A percentile compares a stretch with the other conserved stretches of the same genome.
These are phyloP conservation scores for Raphanus raphanistrum DNA, from an alignment of 345 rosid genomes.

Conservation along the genomic window DNA sequence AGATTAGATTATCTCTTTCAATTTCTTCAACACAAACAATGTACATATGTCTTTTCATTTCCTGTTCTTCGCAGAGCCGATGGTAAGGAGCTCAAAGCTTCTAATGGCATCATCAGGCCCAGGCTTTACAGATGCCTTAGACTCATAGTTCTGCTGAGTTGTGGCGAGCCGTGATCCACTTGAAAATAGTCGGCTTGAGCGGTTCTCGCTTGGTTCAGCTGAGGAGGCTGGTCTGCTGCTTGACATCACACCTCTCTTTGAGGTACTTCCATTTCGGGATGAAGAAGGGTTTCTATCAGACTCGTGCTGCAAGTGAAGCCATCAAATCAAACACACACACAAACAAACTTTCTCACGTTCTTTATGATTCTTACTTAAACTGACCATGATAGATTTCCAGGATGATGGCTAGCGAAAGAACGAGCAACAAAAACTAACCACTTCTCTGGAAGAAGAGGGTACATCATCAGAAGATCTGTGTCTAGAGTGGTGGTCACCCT, in stretches of 20 bases:
- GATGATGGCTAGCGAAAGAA: not conserved
- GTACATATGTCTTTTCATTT: constrained; percentile 37
- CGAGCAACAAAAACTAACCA: constrained; percentile 41
- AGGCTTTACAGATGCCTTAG: constrained; percentile 57
- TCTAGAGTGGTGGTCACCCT: constrained; percentile 44
- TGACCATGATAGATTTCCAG: not conserved
- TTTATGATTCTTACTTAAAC: constrained; percentile 1
- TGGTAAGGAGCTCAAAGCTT: constrained; percentile 78
- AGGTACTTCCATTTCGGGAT: constrained; percentile 65
- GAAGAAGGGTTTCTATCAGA: constrained; percentile 57
- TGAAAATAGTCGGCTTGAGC: constrained; percentile 63
- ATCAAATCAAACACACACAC: constrained; percentile 7
- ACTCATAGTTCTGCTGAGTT: constrained; percentile 62
- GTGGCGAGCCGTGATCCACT: constrained; percentile 63
- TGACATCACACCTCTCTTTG: constrained; percentile 65
- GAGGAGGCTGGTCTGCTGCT: constrained; percentile 70
- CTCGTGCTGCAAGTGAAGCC: constrained; percentile 56
- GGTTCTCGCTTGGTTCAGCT: constrained; percentile 66
- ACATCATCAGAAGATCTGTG: constrained; percentile 52
- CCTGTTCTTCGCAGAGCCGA: constrained; percentile 52
- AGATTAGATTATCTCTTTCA: too few relatives aligned
- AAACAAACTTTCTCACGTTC: constrained; percentile 13
- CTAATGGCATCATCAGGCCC: constrained; percentile 63
- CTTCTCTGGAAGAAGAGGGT: constrained; percentile 54
- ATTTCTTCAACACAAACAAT: not conserved